These are phyloP conservation scores for Candida gorgasii DNA, from an alignment of 805 yeast genomes.

Conservation along the genomic window DNA sequence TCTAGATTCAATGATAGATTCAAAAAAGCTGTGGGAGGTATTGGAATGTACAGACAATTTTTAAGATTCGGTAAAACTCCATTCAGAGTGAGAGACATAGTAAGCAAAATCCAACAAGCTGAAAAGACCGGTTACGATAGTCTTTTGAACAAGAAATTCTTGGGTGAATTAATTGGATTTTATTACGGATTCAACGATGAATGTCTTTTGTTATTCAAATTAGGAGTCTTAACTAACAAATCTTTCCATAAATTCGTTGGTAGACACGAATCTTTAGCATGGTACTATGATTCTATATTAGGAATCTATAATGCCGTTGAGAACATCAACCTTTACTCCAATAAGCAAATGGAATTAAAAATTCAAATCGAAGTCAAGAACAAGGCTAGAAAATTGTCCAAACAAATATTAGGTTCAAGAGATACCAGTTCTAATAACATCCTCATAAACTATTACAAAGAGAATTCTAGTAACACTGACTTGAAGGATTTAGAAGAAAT, in stretches of 20 bases:
- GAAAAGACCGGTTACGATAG: conserved; percentile 15
- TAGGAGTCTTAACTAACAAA: conserved; percentile 46
- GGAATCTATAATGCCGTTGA: conserved; percentile 54
- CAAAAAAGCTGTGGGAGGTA: conserved; percentile 46
- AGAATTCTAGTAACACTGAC: conserved; percentile 18
- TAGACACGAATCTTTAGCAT: conserved; percentile 63
- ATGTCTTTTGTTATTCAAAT: conserved; percentile 53
- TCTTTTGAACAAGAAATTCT: conserved; percentile 42
- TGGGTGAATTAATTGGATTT: conserved; percentile 54
- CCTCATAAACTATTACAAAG: conserved; percentile 11
- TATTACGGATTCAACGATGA: conserved; percentile 72
- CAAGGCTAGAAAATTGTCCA: conserved; percentile 48
- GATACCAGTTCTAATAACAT: conserved; percentile 10
- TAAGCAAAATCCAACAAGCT: conserved; percentile 26
- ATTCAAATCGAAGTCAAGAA: conserved; percentile 64
- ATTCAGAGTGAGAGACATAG: conserved; percentile 47
- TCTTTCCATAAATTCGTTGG: conserved; percentile 40
- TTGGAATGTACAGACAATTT: conserved; percentile 62
- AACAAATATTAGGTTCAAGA: conserved; percentile 30
- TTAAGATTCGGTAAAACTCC: conserved; percentile 73
- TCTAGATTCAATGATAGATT: conserved; percentile 42
- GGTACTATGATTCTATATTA: conserved; percentile 66
- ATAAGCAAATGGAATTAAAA: conserved; percentile 52
- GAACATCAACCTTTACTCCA: conserved; percentile 42
- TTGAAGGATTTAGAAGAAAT: conserved; percentile 29